phyloP scores from a whole-genome alignment of 2,329 filamentous ascomycete species.

The Trematosphaeria pertusa region DNA sequence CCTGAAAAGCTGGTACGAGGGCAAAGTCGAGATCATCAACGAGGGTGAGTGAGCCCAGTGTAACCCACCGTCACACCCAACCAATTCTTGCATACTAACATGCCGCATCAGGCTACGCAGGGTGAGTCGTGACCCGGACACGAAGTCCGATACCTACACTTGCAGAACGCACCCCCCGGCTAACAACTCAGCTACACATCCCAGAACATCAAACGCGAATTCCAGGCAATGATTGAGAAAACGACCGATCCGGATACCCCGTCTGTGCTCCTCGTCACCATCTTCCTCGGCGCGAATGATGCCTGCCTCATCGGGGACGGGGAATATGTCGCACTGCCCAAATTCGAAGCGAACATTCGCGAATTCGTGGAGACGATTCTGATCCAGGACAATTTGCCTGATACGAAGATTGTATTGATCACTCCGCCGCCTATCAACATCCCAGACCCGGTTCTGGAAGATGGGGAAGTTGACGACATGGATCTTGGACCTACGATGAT shows the following conservation, averaged over 20 bases:
- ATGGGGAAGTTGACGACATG: conserved; percentile 4
- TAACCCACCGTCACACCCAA: too few species aligned
- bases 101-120: conserved; percentile 14
- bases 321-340: conserved; percentile 40
- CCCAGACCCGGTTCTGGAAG: conserved; percentile 7
- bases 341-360: conserved; percentile 46
- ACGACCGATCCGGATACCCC: conserved; percentile 24
- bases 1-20: conserved; percentile 32
- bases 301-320: conserved; percentile 35
- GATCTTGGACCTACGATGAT: conserved; percentile 6
- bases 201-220: conserved; percentile 27
- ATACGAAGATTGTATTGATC: conserved; percentile 48
- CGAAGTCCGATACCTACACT: neutral
- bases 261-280: conserved; percentile 48
- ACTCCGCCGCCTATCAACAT: conserved; percentile 48
- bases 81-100: too few species aligned
- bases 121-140: conserved; percentile 6
- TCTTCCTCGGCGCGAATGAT: conserved; percentile 51
- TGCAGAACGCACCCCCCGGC: neutral
- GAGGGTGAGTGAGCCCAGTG: conserved; percentile 42
- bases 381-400: conserved; percentile 31
- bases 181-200: conserved; percentile 35
- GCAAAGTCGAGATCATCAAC: conserved; percentile 36
- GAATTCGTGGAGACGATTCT: conserved; percentile 45
- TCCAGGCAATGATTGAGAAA: too few species aligned